Percentiles rank a stretch among this genome's conserved stretches.
These are phyloP conservation scores for Nothomitra cinnamomea DNA, from an alignment of 2,329 filamentous ascomycete genomes.

Conservation along the genomic window DNA sequence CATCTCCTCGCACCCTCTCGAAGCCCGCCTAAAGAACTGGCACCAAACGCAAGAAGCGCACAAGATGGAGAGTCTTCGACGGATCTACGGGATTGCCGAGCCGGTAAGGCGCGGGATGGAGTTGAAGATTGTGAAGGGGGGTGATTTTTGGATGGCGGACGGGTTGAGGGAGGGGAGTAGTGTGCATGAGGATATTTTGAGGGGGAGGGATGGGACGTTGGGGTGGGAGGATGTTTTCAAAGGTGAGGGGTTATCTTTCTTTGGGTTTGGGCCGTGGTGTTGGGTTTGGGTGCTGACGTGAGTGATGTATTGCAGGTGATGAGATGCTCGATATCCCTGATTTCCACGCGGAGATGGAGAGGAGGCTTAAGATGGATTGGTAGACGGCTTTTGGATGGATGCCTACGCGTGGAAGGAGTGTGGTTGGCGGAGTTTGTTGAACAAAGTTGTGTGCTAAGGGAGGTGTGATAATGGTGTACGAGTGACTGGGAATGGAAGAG, in stretches of 20 bases:
- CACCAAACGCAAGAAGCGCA: conserved; percentile 71
- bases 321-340: conserved; percentile 53
- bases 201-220: conserved; percentile 57
- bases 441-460: no score
- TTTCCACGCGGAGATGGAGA: conserved; percentile 89
- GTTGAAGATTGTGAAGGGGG: conserved; percentile 66
- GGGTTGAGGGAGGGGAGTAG: conserved; percentile 41
- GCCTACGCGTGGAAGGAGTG: not conserved
- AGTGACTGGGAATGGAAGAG: no score
- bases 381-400: no score
- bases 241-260: conserved; percentile 30
- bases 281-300: conserved; percentile 2
- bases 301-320: conserved; percentile 39
- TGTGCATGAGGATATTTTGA: conserved; percentile 80
- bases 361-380: conserved; percentile 65
- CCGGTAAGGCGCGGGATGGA: conserved; percentile 90
- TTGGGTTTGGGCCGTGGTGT: conserved; percentile 7
- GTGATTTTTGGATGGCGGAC: conserved; percentile 57
- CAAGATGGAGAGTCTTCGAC: conserved; percentile 77
- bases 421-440: no score
- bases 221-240: conserved; percentile 90
- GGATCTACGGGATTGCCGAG: conserved; percentile 82
- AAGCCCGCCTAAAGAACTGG: conserved; percentile 78
- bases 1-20: conserved; percentile 68
- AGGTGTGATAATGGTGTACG: no score